A percentile compares a stretch with the other conserved stretches of the same genome.
Conservation (phyloP, 768 basidiomycete species). For the Pleurotus platypus region DNA sequence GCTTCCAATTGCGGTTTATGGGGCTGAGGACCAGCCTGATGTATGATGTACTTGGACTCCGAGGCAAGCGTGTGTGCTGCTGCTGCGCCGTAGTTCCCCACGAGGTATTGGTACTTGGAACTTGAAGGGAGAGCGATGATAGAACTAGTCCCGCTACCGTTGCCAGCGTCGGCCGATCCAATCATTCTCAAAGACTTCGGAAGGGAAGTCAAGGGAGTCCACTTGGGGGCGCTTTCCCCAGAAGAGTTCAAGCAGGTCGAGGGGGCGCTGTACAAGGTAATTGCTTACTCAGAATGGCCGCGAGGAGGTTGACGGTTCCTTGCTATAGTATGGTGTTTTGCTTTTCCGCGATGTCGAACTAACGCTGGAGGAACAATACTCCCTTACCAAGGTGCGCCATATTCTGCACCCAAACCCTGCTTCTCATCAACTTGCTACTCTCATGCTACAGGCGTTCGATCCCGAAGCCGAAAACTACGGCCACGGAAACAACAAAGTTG, state of each 20-base stretch:
- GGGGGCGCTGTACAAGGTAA: constrained; percentile 74
- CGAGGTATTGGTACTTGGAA: too few species aligned
- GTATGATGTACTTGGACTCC: too few species aligned
- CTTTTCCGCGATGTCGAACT: constrained; percentile 69
- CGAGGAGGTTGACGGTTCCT: not conserved
- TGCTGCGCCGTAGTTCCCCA: too few species aligned
- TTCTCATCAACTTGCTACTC: not conserved
- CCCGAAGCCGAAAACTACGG: constrained; percentile 61
- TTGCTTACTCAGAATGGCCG: constrained; percentile 7
- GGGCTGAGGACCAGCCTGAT: too few species aligned
- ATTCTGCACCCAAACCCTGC: not conserved
- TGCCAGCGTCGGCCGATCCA: constrained; percentile 68
- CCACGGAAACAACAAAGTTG: constrained; percentile 86
- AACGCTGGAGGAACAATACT: constrained; percentile 81
- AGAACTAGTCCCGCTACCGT: constrained; percentile 58
- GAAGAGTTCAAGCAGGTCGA: constrained; percentile 65
- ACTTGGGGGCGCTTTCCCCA: constrained; percentile 58
- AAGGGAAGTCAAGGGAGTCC: constrained; percentile 67
- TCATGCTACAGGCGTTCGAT: constrained; percentile 65
- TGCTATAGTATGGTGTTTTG: not conserved
- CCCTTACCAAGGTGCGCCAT: constrained; percentile 66
- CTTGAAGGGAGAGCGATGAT: constrained; percentile 50
- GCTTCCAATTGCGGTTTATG: too few species aligned
- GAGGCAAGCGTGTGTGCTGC: too few species aligned
- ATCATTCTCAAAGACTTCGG: constrained; percentile 71